These are phyloP conservation scores for Sphaerulina vaccinii DNA, from an alignment of 2,329 filamentous ascomycete species.

Conservation along the genomic window DNA sequence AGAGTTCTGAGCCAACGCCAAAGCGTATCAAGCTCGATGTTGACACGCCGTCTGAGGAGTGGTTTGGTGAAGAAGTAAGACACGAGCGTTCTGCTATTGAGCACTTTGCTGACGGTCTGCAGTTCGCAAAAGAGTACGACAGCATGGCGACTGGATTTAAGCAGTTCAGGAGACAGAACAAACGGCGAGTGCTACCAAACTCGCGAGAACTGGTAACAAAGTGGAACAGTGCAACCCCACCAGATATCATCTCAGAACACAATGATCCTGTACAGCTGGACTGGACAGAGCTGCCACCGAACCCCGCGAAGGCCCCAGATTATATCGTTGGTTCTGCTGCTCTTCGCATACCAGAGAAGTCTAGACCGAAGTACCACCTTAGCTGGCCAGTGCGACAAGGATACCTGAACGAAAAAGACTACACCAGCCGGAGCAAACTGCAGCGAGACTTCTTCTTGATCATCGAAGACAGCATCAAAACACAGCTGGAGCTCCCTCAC, in stretches of 20 bases:
- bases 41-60: conserved; percentile 67
- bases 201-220: conserved; percentile 94
- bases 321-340: conserved; percentile 82
- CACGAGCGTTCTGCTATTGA: background rate
- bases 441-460: conserved; percentile 86
- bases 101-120: conserved; percentile 15
- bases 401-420: conserved; percentile 87
- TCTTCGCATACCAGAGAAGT: conserved; percentile 83
- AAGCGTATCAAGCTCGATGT: conserved; percentile 63
- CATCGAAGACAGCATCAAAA: conserved; percentile 79
- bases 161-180: conserved; percentile 85
- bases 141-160: conserved; percentile 86
- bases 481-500: conserved; percentile 75
- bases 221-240: conserved; percentile 80
- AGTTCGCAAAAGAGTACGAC: conserved; percentile 67
- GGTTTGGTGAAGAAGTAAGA: conserved; percentile 78
- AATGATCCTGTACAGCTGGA: conserved; percentile 93
- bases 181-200: conserved; percentile 93
- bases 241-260: conserved; percentile 87
- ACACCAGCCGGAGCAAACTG: conserved; percentile 73
- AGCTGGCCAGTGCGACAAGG: conserved; percentile 89
- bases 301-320: conserved; percentile 62
- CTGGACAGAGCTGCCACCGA: conserved; percentile 78
- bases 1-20: conserved; percentile 76
- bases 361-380: conserved; percentile 82